These are phyloP conservation scores for Arachis monticola DNA, from an alignment of 331 rosid species.

Conservation along the genomic window DNA sequence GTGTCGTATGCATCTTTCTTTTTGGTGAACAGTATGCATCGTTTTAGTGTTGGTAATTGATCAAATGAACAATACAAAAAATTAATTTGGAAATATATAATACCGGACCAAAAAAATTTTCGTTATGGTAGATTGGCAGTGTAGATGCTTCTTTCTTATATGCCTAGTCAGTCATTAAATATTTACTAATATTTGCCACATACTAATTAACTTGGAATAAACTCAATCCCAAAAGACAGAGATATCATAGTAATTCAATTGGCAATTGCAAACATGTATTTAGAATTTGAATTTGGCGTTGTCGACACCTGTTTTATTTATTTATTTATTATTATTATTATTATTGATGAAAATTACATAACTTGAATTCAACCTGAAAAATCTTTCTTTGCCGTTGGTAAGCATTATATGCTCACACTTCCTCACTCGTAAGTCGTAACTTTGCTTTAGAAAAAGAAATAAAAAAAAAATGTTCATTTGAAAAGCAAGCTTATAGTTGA, in stretches of 20 bases:
- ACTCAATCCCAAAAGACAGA: not conserved
- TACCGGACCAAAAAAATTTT: too few species aligned
- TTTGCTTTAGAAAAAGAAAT: not conserved
- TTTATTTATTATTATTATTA: not conserved
- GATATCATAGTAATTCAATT: not conserved
- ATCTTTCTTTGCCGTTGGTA: not conserved
- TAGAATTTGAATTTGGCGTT: too few species aligned
- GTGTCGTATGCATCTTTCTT: too few species aligned
- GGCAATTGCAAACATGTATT: not conserved
- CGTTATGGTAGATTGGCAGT: not conserved
- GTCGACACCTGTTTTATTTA: too few species aligned
- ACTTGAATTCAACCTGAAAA: not conserved
- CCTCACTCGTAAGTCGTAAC: too few species aligned
- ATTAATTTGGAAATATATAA: too few species aligned
- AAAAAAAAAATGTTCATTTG: not conserved
- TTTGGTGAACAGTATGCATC: too few species aligned
- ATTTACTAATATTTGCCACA: not conserved
- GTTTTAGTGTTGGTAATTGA: too few species aligned
- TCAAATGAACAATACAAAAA: too few species aligned
- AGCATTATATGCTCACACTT: not conserved
- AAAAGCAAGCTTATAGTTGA: conserved; percentile 36
- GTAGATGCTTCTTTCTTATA: not conserved
- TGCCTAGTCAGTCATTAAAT: not conserved
- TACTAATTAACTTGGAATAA: not conserved
- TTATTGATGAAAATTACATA: not conserved